Evolutionary conservation across 192 early-diverging fungal species (phyloP), one percentile per base, ranked within the genome.

Genomic region (Podila minutissima): DNA sequence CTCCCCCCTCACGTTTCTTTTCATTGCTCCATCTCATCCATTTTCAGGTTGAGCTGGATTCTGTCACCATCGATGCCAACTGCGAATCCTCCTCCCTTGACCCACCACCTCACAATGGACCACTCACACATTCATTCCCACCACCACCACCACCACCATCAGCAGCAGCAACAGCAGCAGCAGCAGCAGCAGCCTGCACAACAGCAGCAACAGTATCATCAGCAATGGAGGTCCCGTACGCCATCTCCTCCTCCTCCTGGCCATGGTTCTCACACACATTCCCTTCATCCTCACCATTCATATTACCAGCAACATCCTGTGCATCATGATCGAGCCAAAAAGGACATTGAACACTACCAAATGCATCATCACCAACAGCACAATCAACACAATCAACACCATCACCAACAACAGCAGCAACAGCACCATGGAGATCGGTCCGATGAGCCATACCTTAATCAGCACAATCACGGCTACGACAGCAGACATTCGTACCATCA

Each of bases 121-220:
- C 62, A 28, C 57, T 67, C 50, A 31, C 46, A 46, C 55, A 53
- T 33, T 60, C 33, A 28, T 28, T 13, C 26, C 13, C 24, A 37
- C 50, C 78, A 59, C 2, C 38, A 65, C 63, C n/a, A n/a, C n/a
- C n/a, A n/a, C n/a, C n/a, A n/a, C n/a, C n/a, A n/a, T n/a, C n/a
- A n/a, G n/a, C n/a, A n/a, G n/a, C n/a, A n/a, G n/a, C n/a, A 64
- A 0, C 63, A 64, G 22, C 63, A 32, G 8, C 57, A 49, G 29
- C 63, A 66, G 63, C 74, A 75, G 29, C 64, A 69, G 11, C 46
- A 26, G 33, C 66, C 64, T 32, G 64, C 64, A 61, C 66, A 66
- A 50, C 74, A 82, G 33, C 65, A 72, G 29, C 72, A 74, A 59
- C 75, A 70, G n/a, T 49, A 29, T 37, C 63, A 61, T 7, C 68